Evolutionary conservation across 805 yeast species (phyloP).

Genomic region (Yamadazyma insecticola): DNA sequence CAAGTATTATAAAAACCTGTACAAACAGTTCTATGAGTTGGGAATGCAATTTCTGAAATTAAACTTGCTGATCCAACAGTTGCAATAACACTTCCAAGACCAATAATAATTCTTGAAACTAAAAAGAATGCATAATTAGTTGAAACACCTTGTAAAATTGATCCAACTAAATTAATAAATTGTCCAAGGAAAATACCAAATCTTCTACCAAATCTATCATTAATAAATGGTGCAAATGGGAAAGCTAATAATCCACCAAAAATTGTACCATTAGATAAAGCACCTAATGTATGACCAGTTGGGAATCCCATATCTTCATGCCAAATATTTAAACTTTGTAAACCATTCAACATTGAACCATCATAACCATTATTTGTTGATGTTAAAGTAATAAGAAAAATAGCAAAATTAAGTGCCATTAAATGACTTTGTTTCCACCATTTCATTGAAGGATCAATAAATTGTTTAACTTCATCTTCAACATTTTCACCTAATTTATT

Average conservation of each 20-base stretch:
- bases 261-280: slow-evolving; percentile 36
- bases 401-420: slow-evolving; percentile 27
- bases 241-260: slow-evolving; percentile 37
- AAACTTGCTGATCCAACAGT: slow-evolving; percentile 44
- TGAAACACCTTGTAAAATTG: slow-evolving; percentile 34
- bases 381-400: slow-evolving; percentile 40
- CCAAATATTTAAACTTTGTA: slow-evolving; percentile 44
- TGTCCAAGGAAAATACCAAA: slow-evolving; percentile 20
- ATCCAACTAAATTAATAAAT: slow-evolving; percentile 24
- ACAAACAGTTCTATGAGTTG: slow-evolving; percentile 36
- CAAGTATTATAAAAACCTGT: slow-evolving; percentile 46
- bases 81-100: slow-evolving; percentile 41
- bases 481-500: neutral
- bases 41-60: slow-evolving; percentile 48
- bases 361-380: slow-evolving; percentile 48
- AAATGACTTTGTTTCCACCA: slow-evolving; percentile 37
- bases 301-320: slow-evolving; percentile 34
- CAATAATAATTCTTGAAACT: slow-evolving; percentile 43
- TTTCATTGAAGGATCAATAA: slow-evolving; percentile 14
- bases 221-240: slow-evolving; percentile 19
- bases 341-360: slow-evolving; percentile 47
- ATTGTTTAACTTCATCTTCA: slow-evolving; percentile 13
- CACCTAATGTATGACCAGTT: slow-evolving; percentile 32
- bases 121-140: slow-evolving; percentile 35
- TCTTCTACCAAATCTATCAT: slow-evolving; percentile 41